Evolutionary conservation across 371 early-diverging fungal species (phyloP).

Genomic region (Lichtheimia hyalospora): DNA sequence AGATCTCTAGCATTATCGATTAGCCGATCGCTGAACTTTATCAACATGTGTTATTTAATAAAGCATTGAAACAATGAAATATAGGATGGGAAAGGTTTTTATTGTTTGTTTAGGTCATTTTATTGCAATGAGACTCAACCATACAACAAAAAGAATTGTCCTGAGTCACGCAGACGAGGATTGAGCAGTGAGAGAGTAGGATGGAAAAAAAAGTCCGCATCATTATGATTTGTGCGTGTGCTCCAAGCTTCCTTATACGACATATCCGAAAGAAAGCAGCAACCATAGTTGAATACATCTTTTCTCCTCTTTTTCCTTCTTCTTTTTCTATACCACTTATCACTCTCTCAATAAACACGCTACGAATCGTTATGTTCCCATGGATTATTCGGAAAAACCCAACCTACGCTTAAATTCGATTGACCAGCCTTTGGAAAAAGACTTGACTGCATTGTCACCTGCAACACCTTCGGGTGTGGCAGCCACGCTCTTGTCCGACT

Average conservation of each 20-base stretch:
- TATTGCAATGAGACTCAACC: too few relatives aligned
- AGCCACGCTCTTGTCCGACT: conserved; percentile 26
- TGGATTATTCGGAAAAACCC: conserved; percentile 13
- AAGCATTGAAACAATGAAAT: too few relatives aligned
- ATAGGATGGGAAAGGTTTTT: too few relatives aligned
- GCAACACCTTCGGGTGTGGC: conserved; percentile 29
- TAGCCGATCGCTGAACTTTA: too few relatives aligned
- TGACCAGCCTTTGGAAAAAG: conserved; percentile 10
- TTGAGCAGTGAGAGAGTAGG: too few relatives aligned
- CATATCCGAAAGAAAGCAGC: neutral
- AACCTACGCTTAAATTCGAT: conserved; percentile 9
- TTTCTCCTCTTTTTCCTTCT: conserved; percentile 1
- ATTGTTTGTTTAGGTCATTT: too few relatives aligned
- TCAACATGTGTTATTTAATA: too few relatives aligned
- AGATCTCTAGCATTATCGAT: too few relatives aligned
- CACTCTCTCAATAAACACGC: neutral
- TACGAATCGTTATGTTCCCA: conserved; percentile 1
- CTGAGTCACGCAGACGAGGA: too few relatives aligned
- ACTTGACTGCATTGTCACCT: conserved; percentile 19
- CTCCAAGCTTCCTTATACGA: neutral
- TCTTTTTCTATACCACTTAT: neutral
- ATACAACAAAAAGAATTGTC: too few relatives aligned
- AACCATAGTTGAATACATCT: conserved; percentile 1
- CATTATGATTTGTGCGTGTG: neutral
- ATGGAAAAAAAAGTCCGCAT: neutral